Conservation (phyloP, 164 flowering plant species). For the Paratinospora sagittata region DNA sequence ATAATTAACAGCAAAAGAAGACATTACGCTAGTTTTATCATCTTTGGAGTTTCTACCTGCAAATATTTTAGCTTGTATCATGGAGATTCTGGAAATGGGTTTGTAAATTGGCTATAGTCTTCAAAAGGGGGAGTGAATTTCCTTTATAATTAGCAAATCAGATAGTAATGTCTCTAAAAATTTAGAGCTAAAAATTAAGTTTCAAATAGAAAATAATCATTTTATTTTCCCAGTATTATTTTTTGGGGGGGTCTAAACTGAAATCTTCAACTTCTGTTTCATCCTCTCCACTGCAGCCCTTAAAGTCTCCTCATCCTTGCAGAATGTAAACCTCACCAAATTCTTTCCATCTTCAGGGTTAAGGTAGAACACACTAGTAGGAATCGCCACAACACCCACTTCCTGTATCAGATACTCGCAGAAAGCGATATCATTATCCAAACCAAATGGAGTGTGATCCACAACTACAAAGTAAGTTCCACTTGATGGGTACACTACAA, state of each 20-base stretch:
- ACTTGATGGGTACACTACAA: slow-evolving; percentile 77
- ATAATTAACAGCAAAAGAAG: no score
- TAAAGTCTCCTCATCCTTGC: slow-evolving; percentile 94
- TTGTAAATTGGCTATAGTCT: no score
- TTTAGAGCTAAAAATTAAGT: neutral
- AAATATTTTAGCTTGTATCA: no score
- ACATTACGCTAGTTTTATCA: no score
- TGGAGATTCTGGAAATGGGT: neutral
- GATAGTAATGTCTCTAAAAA: neutral
- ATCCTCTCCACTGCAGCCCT: slow-evolving; percentile 74
- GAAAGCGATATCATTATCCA: slow-evolving; percentile 71
- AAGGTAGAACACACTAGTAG: slow-evolving; percentile 88
- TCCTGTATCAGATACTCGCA: slow-evolving; percentile 89
- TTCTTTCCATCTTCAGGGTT: slow-evolving; percentile 95
- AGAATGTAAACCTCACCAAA: slow-evolving; percentile 90
- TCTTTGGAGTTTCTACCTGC: no score
- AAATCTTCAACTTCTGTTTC: slow-evolving; percentile 60
- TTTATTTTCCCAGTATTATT: neutral
- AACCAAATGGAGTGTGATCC: slow-evolving; percentile 91
- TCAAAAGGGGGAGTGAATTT: no score
- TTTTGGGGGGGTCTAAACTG: neutral
- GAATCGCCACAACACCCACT: slow-evolving; percentile 95
- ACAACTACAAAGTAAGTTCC: slow-evolving; percentile 95
- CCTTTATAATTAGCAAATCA: no score
- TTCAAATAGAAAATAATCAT: neutral